phyloP scores from a whole-genome alignment of 257 asterid species.

The Paraleonurus japonicus region DNA sequence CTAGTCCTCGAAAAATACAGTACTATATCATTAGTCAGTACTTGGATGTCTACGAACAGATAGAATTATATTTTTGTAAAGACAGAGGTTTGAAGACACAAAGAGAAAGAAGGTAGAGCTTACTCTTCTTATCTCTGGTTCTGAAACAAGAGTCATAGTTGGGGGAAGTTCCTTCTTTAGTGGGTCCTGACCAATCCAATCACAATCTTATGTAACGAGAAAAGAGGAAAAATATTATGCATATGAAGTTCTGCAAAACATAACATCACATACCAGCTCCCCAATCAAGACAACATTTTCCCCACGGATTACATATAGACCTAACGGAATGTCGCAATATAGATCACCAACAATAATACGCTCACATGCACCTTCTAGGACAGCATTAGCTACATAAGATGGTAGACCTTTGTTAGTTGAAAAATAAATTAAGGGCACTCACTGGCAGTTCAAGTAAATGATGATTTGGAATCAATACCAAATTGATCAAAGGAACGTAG shows the following conservation, averaged over 20 bases:
- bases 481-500: constrained; percentile 86
- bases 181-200: constrained; percentile 55
- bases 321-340: constrained; percentile 88
- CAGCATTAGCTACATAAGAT: constrained; percentile 75
- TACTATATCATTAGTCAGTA: background rate
- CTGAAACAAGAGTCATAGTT: constrained; percentile 76
- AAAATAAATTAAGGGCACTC: background rate
- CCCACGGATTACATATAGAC: constrained; percentile 90
- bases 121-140: constrained; percentile 78
- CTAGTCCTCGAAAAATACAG: background rate
- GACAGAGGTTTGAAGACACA: background rate
- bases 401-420: constrained; percentile 24
- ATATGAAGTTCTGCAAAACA: background rate
- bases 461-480: constrained; percentile 43
- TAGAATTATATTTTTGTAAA: background rate
- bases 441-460: background rate
- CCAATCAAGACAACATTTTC: constrained; percentile 97
- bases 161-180: constrained; percentile 88
- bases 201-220: constrained; percentile 5
- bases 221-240: background rate
- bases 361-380: constrained; percentile 95
- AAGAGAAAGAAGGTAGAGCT: constrained; percentile 26
- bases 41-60: background rate
- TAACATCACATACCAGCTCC: constrained; percentile 69
- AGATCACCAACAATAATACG: constrained; percentile 90